Evolutionary conservation across 148 eudicot species (phyloP), one percentile per base, ranked within the genome.

Genomic region (Cornus kousa): DNA sequence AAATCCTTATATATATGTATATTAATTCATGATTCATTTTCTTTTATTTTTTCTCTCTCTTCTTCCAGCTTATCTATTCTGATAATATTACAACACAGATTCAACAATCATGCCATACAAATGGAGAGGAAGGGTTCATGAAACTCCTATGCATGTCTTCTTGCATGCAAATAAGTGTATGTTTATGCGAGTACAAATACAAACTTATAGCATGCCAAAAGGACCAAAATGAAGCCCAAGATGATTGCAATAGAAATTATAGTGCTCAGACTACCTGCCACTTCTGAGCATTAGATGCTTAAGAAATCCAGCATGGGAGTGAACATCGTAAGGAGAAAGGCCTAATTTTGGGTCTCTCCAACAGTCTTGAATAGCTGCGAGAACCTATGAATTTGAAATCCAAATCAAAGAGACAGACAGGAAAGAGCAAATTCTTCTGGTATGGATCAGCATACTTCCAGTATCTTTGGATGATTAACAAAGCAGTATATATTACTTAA

Each of bases 251-350:
- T 55, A 79, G 31, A 46, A 9, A 50, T 43, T 37, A 71, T 53
- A 76, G 64, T 78, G 31, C 28, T 35, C 75, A 65, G 57, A 68
- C 50, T 92, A 95, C 99, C 99, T 93, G 85, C 99, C 99, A 71
- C 84, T 83, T 92, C 99, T 88, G 65, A 95, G 83, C 89, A 90
- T 89, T 77, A 95, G 87, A 86, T 91, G 97, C 92, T 93, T 95
- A 80, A 95, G 82, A 85, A 93, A 93, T 68, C 99, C 99, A 79
- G 75, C 86, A 88, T 93, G 99, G 22, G 93, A 80, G 80, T 87
- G 93, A 80, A 89, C 94, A 89, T 93, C 78, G 68, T 89, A 95
- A 37, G 99, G 93, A 78, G 92, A 86, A 74, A 95, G 97, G 72
- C 84, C 86, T 23, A 89, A 84, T 60, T 84, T 81, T 67, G 92